Evolutionary conservation across 768 basidiomycete species (phyloP).

Genomic region (Termitomyces sp.): DNA sequence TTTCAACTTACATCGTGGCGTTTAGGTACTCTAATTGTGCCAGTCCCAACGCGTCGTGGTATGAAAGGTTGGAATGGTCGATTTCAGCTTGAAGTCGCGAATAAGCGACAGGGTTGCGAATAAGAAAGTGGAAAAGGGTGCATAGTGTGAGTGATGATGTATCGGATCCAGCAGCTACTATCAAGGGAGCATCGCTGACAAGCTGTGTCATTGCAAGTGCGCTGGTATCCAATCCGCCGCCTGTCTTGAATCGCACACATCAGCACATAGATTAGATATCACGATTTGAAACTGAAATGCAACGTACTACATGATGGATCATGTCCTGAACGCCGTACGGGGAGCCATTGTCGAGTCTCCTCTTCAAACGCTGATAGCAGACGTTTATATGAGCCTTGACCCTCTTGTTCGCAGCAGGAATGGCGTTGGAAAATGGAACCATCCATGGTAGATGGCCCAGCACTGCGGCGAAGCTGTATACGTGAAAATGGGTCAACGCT

Average conservation of each 20-base stretch:
- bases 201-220: slow-evolving; percentile 7
- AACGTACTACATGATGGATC: slow-evolving; percentile 17
- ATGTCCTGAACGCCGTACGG: slow-evolving; percentile 9
- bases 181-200: slow-evolving; percentile 13
- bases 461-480: too few relatives aligned
- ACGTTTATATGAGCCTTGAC: not conserved
- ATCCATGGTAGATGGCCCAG: too few relatives aligned
- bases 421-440: not conserved
- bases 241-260: not conserved
- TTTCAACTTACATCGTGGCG: slow-evolving; percentile 25
- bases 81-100: slow-evolving; percentile 8
- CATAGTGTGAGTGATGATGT: slow-evolving; percentile 12
- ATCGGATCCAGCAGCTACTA: slow-evolving; percentile 14
- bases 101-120: slow-evolving; percentile 12
- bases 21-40: slow-evolving; percentile 16
- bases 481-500: too few relatives aligned
- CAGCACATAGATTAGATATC: not conserved
- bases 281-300: not conserved
- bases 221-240: not conserved
- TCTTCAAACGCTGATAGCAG: slow-evolving; percentile 37
- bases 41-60: not conserved
- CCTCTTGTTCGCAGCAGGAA: too few relatives aligned
- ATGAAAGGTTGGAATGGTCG: not conserved
- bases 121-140: slow-evolving; percentile 13
- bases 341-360: slow-evolving; percentile 45